A percentile compares a stretch with the other conserved stretches of the same genome.
phyloP scores from a whole-genome alignment of 805 yeast species.

The Pichia cephalocereana region DNA sequence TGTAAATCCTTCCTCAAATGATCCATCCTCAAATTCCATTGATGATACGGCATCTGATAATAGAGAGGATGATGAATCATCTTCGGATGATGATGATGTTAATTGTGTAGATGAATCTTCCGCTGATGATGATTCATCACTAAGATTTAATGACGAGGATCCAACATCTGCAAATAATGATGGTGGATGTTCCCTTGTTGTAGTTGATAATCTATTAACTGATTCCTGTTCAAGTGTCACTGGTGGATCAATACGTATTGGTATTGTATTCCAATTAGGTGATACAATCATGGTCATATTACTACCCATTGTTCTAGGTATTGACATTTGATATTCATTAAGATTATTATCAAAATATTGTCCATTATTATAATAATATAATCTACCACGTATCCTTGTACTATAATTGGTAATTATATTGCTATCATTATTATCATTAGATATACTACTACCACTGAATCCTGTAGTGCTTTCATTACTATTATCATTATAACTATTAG shows the following conservation, averaged over 20 bases:
- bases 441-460: too few relatives aligned
- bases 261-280: slow-evolving; percentile 15
- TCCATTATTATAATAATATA: background rate
- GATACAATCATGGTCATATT: slow-evolving; percentile 15
- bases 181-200: background rate
- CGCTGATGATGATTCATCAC: background rate
- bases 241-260: slow-evolving; percentile 19
- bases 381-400: background rate
- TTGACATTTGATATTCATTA: slow-evolving; percentile 2
- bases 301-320: background rate
- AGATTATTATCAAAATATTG: background rate
- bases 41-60: too few relatives aligned
- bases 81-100: too few relatives aligned
- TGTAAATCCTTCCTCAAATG: background rate
- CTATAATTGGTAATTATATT: background rate
- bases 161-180: background rate
- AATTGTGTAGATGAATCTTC: too few relatives aligned
- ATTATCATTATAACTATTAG: too few relatives aligned
- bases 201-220: too few relatives aligned
- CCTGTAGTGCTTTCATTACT: too few relatives aligned
- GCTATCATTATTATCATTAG: too few relatives aligned
- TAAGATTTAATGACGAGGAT: slow-evolving; percentile 9
- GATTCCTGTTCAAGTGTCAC: background rate
- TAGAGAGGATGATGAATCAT: too few relatives aligned
- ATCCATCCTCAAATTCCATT: too few relatives aligned